Base-by-base conservation (phyloP, 495 filamentous ascomycete species). In the Penicillium longicatenatum region DNA sequence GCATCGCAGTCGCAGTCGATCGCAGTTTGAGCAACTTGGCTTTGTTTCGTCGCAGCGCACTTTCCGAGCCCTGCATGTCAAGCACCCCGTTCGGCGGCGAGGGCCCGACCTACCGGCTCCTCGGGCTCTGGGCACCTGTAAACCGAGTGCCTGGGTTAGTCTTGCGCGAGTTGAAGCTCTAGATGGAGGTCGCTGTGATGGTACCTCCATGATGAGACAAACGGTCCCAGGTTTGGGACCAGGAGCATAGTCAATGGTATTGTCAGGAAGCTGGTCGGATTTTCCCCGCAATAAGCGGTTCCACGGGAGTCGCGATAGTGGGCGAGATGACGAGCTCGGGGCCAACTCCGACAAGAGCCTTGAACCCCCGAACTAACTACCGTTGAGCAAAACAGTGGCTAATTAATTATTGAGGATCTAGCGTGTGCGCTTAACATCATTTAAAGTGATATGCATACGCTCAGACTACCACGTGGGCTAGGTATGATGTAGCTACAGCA, bases 51-150 rank as follows among this genome's bases (percentile, higher is more conserved):
- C 74, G 63, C 77, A 80, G 52, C 74, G 74, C 17, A 80, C 75
- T 57, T 80, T 80, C 47, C 77, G 73, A 42, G 69, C 68, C 48
- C 76, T 67, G 55, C 77, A 80, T 42, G 77, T 79, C 50, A 78
- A 47, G 54, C 77, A 80, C 26, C 77, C 77, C 14, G 71, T 79
- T 30, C 74, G 69, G 41, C 75, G 70, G 56, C 74, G 74, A 29
- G 74, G 74, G 42, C 74, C 74, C 42, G 74, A 76, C 39, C 74
- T 67, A 45, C 74, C 74, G 43, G 66, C 53, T 54, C 74, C 74
- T 49, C 65, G 72, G 54, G 74, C 72, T 70, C 61, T 67, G 60
- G 72, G 72, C 39, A 64, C 59, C 67, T 72, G 55, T 50, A 21
- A 56, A 44, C 39, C 48, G 39, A 53, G 44, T 20, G 10, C 84